Evolutionary conservation across 441 rosid species (phyloP).

Genomic region (Brassica balearica): DNA sequence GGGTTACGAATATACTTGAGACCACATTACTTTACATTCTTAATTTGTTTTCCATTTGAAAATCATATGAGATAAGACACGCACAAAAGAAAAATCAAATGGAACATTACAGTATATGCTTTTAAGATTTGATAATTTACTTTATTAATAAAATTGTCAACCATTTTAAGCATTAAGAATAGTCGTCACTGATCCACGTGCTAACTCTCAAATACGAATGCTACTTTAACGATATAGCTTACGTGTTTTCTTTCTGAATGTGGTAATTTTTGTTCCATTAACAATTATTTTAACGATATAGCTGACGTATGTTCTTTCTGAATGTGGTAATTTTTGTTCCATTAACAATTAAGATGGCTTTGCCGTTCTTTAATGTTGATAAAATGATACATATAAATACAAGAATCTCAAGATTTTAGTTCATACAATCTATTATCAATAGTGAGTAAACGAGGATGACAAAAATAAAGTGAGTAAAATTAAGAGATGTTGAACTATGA

Average conservation of each 20-base stretch:
- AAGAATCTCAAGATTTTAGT: not conserved
- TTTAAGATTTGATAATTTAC: conserved; percentile 19
- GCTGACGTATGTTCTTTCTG: conserved; percentile 8
- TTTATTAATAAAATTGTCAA: conserved; percentile 24
- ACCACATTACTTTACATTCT: not conserved
- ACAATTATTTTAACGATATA: conserved; percentile 5
- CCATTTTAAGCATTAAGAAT: conserved; percentile 4
- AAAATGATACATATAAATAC: not conserved
- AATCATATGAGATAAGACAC: conserved; percentile 23
- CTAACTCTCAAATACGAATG: not conserved
- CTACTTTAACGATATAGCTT: conserved; percentile 10
- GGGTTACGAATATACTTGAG: conserved; percentile 13
- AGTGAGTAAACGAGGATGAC: not conserved
- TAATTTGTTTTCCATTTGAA: not conserved
- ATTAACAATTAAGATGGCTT: not conserved
- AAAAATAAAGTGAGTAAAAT: too few relatives aligned
- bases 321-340: not conserved
- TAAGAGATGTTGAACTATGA: not conserved
- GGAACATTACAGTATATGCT: not conserved
- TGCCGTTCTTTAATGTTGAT: not conserved
- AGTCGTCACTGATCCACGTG: conserved; percentile 18
- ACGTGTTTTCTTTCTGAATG: conserved; percentile 2
- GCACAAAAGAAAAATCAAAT: conserved; percentile 23
- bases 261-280: not conserved
- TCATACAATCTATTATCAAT: not conserved